Evolutionary conservation across 768 basidiomycete species (phyloP).

Genomic region (Harrya chromipes): DNA sequence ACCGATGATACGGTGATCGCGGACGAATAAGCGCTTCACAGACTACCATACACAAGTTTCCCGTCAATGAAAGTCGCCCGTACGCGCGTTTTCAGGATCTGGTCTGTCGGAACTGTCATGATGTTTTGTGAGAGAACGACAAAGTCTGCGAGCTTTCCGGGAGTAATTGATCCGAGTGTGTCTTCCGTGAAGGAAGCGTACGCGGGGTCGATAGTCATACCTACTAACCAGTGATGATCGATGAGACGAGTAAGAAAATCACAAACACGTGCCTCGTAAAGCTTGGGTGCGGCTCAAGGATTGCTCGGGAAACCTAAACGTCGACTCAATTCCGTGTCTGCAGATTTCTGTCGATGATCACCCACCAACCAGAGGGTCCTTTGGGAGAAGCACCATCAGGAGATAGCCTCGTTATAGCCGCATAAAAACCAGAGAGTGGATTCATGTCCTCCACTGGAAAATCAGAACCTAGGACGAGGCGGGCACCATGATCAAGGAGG

Average conservation of each 20-base stretch:
- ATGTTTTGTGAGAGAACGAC: slow-evolving; percentile 83
- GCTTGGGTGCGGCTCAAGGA: slow-evolving; percentile 74
- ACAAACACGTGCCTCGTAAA: slow-evolving; percentile 51
- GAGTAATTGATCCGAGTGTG: slow-evolving; percentile 68
- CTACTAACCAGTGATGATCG: slow-evolving; percentile 32
- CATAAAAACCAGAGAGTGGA: slow-evolving; percentile 81
- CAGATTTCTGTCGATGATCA: not conserved
- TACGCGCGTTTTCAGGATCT: slow-evolving; percentile 68
- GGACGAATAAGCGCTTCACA: slow-evolving; percentile 20
- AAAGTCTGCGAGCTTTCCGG: slow-evolving; percentile 82
- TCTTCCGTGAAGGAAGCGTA: slow-evolving; percentile 83
- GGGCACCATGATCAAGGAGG: slow-evolving; percentile 58
- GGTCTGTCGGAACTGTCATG: slow-evolving; percentile 55
- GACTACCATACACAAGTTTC: slow-evolving; percentile 40
- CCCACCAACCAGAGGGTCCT: slow-evolving; percentile 79
- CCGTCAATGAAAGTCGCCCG: slow-evolving; percentile 81
- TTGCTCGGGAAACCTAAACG: slow-evolving; percentile 76
- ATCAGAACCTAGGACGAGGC: slow-evolving; percentile 82
- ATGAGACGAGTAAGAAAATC: not conserved
- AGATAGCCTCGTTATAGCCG: slow-evolving; percentile 77
- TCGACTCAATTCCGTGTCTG: not conserved
- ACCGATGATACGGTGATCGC: not conserved
- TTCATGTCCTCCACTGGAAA: slow-evolving; percentile 88
- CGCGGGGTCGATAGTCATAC: slow-evolving; percentile 86
- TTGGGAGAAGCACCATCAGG: slow-evolving; percentile 74